Evolutionary conservation across 495 filamentous ascomycete species (phyloP).

Genomic region (Daldinia loculata): DNA sequence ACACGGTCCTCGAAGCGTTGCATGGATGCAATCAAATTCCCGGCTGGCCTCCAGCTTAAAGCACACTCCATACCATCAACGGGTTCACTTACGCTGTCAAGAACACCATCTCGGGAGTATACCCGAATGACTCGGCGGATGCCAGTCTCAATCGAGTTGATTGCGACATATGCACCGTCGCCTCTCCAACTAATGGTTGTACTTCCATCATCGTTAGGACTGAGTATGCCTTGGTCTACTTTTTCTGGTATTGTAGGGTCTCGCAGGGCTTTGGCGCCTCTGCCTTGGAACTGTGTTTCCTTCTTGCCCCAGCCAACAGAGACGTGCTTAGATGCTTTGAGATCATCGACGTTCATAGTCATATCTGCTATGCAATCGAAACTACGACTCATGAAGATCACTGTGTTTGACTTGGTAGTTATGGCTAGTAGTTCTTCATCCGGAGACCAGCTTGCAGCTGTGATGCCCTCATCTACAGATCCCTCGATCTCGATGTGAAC

Average conservation of each 20-base stretch:
- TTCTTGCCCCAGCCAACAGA: constrained; percentile 98
- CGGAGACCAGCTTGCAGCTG: constrained; percentile 90
- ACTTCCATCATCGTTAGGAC: constrained; percentile 70
- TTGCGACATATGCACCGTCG: constrained; percentile 89
- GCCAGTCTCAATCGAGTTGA: constrained; percentile 75
- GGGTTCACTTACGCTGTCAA: constrained; percentile 93
- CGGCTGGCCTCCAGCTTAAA: constrained; percentile 89
- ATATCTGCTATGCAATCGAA: constrained; percentile 85
- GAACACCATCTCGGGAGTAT: constrained; percentile 85
- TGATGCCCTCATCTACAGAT: constrained; percentile 89
- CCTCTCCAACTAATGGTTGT: constrained; percentile 90
- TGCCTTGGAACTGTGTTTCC: constrained; percentile 97
- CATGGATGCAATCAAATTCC: constrained; percentile 87
- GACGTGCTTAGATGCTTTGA: constrained; percentile 91
- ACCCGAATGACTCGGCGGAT: constrained; percentile 81
- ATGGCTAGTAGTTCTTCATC: constrained; percentile 91
- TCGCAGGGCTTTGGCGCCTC: constrained; percentile 79
- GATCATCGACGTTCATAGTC: constrained; percentile 74
- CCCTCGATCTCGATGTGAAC: constrained; percentile 90
- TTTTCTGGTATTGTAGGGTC: constrained; percentile 96
- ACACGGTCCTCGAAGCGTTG: constrained; percentile 72
- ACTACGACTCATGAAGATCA: constrained; percentile 90
- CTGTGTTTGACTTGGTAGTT: constrained; percentile 76
- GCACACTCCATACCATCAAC: constrained; percentile 87
- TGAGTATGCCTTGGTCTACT: constrained; percentile 83